phyloP scores from a whole-genome alignment of 106 monocot genomes.

The Dioscorea zingiberensis region DNA sequence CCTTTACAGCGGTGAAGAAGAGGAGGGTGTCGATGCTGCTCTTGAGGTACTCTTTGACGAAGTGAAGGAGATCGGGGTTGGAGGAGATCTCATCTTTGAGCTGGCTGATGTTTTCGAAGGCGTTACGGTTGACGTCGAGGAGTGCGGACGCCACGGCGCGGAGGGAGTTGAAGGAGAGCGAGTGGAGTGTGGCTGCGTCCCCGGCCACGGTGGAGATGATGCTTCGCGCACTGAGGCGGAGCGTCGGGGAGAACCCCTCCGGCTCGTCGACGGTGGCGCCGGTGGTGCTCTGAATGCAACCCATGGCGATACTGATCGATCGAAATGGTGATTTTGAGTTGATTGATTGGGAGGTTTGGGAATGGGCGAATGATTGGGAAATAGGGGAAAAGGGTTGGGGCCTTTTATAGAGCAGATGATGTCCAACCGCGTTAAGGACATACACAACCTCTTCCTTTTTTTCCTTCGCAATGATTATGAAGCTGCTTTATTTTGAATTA shows the following conservation, averaged over 20 bases:
- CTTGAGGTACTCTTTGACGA: slow-evolving; percentile 52
- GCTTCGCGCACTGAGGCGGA: slow-evolving; percentile 28
- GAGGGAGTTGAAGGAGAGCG: slow-evolving; percentile 47
- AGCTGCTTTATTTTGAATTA: too few species aligned
- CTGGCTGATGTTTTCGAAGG: slow-evolving; percentile 32
- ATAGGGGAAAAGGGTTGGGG: too few species aligned
- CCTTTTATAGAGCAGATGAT: too few species aligned
- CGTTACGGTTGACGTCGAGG: slow-evolving; percentile 37
- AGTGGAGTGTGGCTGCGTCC: slow-evolving; percentile 16
- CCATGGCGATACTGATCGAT: neutral
- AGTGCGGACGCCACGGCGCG: slow-evolving; percentile 27
- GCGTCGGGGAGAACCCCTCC: slow-evolving; percentile 26
- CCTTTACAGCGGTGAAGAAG: slow-evolving; percentile 41
- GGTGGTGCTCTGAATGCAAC: neutral
- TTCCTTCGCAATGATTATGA: too few species aligned
- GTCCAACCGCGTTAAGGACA: too few species aligned
- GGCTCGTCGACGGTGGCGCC: slow-evolving; percentile 16
- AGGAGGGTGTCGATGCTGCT: slow-evolving; percentile 39
- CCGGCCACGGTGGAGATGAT: slow-evolving; percentile 29
- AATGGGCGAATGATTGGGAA: neutral
- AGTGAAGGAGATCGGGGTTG: slow-evolving; percentile 32
- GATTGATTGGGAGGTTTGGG: too few species aligned
- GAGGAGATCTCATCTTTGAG: slow-evolving; percentile 38
- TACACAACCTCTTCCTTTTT: too few species aligned
- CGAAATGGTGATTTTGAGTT: too few species aligned